Conservation (phyloP, 73 alveolate species). For the Loxodes magnus region DNA sequence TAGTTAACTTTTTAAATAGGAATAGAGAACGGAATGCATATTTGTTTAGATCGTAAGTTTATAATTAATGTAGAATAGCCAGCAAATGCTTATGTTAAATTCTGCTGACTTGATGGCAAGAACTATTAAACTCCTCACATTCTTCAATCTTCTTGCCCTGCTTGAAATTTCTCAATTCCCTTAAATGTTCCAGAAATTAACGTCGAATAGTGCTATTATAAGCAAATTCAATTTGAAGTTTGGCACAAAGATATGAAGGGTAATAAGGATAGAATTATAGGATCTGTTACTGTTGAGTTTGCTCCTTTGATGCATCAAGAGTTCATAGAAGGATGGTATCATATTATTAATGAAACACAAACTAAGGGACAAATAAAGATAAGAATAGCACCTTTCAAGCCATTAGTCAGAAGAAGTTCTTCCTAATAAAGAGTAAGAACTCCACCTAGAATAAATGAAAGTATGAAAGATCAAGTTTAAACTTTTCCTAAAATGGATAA, state of each 20-base stretch:
- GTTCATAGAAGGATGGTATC: slow-evolving; percentile 3
- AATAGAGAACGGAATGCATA: too few relatives aligned
- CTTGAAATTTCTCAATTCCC: background rate
- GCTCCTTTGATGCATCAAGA: background rate
- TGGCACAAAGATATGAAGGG: background rate
- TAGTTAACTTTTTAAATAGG: too few relatives aligned
- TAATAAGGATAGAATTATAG: background rate
- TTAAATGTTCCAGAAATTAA: background rate
- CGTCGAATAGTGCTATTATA: background rate
- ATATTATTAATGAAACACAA: background rate
- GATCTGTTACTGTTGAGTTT: background rate
- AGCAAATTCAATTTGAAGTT: background rate
- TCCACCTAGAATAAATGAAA: too few relatives aligned
- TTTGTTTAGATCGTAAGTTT: too few relatives aligned
- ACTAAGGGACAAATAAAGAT: background rate
- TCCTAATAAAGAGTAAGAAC: too few relatives aligned
- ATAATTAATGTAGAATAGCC: too few relatives aligned
- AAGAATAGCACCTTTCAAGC: background rate
- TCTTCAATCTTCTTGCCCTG: slow-evolving; percentile 1
- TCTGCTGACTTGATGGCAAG: background rate
- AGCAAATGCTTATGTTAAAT: background rate
- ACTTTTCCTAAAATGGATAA: too few relatives aligned
- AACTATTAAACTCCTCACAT: background rate
- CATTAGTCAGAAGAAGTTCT: too few relatives aligned
- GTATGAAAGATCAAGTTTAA: too few relatives aligned